Conservation (phyloP, 2,329 filamentous ascomycete species). For the Nannizziopsis arthrosporioides region DNA sequence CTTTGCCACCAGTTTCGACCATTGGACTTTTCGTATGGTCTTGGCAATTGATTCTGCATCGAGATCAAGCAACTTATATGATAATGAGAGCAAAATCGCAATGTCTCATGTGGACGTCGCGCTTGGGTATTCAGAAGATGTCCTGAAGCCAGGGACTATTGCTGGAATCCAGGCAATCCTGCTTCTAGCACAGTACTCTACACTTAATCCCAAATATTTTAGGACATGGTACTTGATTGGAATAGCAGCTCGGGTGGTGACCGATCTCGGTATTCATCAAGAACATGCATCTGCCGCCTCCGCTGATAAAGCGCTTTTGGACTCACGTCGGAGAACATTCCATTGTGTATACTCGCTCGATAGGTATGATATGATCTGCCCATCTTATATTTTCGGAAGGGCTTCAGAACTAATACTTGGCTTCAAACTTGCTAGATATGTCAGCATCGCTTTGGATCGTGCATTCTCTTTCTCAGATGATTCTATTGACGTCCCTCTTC, state of each 20-base stretch:
- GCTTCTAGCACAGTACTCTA: conserved; percentile 76
- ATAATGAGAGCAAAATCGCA: conserved; percentile 53
- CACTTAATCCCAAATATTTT: conserved; percentile 81
- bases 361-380: conserved; percentile 43
- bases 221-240: conserved; percentile 91
- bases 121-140: conserved; percentile 65
- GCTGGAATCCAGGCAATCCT: conserved; percentile 78
- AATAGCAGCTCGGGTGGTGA: conserved; percentile 72
- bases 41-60: conserved; percentile 69
- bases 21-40: conserved; percentile 82
- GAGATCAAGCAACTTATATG: conserved; percentile 54
- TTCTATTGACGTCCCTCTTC: conserved; percentile 68
- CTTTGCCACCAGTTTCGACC: conserved; percentile 54
- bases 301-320: conserved; percentile 57
- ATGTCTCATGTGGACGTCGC: conserved; percentile 53
- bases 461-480: conserved; percentile 92
- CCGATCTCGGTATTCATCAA: conserved; percentile 87
- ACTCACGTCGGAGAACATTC: conserved; percentile 71
- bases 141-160: conserved; percentile 73
- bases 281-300: conserved; percentile 64
- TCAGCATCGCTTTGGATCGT: conserved; percentile 75
- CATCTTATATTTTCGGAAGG: neutral
- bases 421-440: conserved; percentile 48
- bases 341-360: conserved; percentile 86
- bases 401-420: neutral